Conservation (phyloP, 2,329 filamentous ascomycete species). For the Aspergillus arachidicola region DNA sequence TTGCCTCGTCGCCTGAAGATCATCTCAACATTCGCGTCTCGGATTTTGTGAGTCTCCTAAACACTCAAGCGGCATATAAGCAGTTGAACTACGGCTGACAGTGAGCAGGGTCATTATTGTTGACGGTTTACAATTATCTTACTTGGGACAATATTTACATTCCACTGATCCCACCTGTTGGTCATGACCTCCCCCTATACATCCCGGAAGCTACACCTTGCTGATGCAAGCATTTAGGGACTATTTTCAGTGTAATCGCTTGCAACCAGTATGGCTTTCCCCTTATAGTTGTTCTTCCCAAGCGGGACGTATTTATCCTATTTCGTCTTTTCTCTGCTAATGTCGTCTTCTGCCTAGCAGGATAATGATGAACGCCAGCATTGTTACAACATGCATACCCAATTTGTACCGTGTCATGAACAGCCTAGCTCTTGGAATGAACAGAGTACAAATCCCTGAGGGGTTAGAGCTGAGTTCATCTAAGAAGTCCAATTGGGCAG, state of each 20-base stretch:
- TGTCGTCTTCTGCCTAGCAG: neutral
- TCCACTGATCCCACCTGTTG: slow-evolving; percentile 18
- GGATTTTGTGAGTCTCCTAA: slow-evolving; percentile 1
- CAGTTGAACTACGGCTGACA: neutral
- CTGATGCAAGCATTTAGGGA: slow-evolving; percentile 5
- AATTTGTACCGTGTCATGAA: slow-evolving; percentile 16
- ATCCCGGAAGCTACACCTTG: neutral
- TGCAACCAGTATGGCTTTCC: slow-evolving; percentile 15
- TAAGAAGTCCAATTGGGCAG: neutral
- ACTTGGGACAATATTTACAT: slow-evolving; percentile 11
- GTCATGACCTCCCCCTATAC: neutral
- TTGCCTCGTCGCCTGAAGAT: slow-evolving; percentile 6
- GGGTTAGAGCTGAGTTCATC: neutral
- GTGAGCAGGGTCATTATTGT: slow-evolving; percentile 1
- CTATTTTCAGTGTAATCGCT: slow-evolving; percentile 13
- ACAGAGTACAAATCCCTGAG: neutral
- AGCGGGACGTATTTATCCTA: no score
- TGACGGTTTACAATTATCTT: neutral
- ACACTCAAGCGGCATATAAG: neutral
- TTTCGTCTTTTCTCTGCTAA: neutral
- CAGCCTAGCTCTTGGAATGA: slow-evolving; percentile 7
- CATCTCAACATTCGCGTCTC: slow-evolving; percentile 4
- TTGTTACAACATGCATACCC: slow-evolving; percentile 21
- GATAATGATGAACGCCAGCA: slow-evolving; percentile 17
- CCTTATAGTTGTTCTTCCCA: no score